These are phyloP conservation scores for Carex arenaria DNA, from an alignment of 202 grass and related monocot genomes.

Conservation along the genomic window DNA sequence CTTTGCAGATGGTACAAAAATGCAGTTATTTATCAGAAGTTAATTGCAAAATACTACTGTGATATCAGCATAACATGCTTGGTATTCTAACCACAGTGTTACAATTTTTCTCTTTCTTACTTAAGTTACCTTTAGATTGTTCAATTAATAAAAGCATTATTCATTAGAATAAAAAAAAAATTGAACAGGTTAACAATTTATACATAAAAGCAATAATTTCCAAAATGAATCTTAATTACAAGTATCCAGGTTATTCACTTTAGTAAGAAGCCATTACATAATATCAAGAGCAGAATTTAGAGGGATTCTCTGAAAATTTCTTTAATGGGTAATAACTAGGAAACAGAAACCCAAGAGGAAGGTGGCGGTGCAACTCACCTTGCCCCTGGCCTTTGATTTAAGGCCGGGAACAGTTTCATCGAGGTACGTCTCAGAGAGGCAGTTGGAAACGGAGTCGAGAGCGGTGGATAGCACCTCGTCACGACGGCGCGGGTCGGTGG, in stretches of 20 bases:
- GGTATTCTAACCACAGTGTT: neutral
- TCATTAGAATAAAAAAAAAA: neutral
- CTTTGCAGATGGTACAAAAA: neutral
- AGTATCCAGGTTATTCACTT: no score
- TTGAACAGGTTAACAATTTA: neutral
- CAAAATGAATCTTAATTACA: neutral
- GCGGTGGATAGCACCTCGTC: constrained; percentile 52
- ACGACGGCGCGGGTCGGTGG: constrained; percentile 46
- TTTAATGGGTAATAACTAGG: no score
- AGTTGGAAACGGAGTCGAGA: constrained; percentile 37
- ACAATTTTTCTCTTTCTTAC: neutral
- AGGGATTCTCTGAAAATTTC: no score
- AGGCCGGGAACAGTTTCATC: constrained; percentile 67
- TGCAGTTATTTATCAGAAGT: neutral
- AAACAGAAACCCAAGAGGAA: neutral
- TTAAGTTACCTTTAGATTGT: no score
- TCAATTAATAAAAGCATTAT: neutral
- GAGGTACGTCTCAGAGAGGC: constrained; percentile 75
- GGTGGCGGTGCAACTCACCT: constrained; percentile 35
- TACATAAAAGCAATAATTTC: neutral
- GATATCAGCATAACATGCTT: neutral
- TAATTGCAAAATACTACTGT: neutral
- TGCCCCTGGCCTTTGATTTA: constrained; percentile 56
- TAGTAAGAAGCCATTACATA: no score
- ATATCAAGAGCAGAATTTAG: no score